Evolutionary conservation across 192 early-diverging fungal genomes (phyloP).

Genomic region (Entomortierella parvispora): DNA sequence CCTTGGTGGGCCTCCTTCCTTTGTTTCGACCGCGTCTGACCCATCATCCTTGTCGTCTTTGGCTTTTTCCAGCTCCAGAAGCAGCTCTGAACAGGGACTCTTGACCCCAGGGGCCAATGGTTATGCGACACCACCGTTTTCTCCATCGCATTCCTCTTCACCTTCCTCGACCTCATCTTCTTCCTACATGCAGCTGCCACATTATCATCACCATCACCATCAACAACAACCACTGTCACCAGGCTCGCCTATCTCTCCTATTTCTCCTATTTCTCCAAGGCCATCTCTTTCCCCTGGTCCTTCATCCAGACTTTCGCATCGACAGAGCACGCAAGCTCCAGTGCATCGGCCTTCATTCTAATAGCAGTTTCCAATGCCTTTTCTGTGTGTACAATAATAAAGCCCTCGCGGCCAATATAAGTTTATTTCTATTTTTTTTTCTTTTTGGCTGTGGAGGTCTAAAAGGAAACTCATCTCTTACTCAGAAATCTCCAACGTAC

Average conservation of each 20-base stretch:
- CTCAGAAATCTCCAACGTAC: constrained; percentile 30
- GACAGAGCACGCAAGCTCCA: constrained; percentile 16
- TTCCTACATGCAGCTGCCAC: constrained; percentile 5
- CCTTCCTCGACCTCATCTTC: not conserved
- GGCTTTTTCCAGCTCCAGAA: not conserved
- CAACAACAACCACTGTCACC: not conserved
- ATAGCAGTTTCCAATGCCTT: too few species aligned
- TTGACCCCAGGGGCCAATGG: not conserved
- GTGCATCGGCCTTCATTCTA: too few species aligned
- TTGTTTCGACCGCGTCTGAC: not conserved
- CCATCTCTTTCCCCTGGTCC: too few species aligned
- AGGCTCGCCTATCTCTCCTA: constrained; percentile 7
- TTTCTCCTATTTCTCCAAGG: constrained; percentile 26
- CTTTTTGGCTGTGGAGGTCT: too few species aligned
- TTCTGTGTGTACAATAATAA: too few species aligned
- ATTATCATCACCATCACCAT: constrained; percentile 3
- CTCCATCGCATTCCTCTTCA: not conserved
- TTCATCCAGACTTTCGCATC: constrained; percentile 19
- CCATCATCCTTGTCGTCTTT: not conserved
- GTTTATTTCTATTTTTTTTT: too few species aligned
- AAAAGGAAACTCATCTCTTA: too few species aligned
- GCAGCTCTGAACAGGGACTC: too few species aligned
- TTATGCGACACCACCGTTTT: not conserved
- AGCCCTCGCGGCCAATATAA: too few species aligned
- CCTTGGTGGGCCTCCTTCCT: too few species aligned